Base-by-base conservation (phyloP, 345 rosid genomes). In the Citrus australasica region DNA sequence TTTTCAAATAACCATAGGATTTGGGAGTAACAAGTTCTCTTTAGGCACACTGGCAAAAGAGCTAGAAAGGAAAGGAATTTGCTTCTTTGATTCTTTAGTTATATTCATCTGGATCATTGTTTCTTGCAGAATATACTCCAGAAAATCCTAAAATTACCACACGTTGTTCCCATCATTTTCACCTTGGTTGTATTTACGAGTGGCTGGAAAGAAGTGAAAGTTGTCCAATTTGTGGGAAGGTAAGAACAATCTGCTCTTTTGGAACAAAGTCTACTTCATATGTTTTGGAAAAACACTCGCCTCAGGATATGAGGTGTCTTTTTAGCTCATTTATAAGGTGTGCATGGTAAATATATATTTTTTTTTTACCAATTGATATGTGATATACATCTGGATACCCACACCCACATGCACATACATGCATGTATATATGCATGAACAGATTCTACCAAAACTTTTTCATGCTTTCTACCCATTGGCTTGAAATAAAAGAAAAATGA, bases 151-250 rank as follows among this genome's bases (percentile, higher is more conserved):
- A 89, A 82, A 89, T 90, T 61, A 83, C 80, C 9, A 82, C 92
- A 21, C 74, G 71, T 62, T 90, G 94, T 80, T 81, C 92, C 21
- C 94, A 90, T 82, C 92, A 90, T 83, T 90, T 87, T 82, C 94
- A 90, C 81, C 90, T 90, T 25, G 92, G 94, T 74, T 90, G 94
- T 79, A 90, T 90, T 73, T 90, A 90, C 58, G 94, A 90, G 46
- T 90, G 94, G 94, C 80, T 90, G 94, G 94, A 90, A 85, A 90
- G 94, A 81, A 90, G 94, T 74, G 94, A 89, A 75, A 89, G 76
- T 25, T 90, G 94, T 83, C 94, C 94, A n/a, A 78, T 90, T 67
- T 90, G 94, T 82, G 94, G 94, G 82, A 85, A 89, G 92, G 94
- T 89, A 79, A 14, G 25, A 25, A 27, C 71, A 58, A 46, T 55